phyloP scores from a whole-genome alignment of 2,329 filamentous ascomycete genomes.

The Botrytis byssoidea region DNA sequence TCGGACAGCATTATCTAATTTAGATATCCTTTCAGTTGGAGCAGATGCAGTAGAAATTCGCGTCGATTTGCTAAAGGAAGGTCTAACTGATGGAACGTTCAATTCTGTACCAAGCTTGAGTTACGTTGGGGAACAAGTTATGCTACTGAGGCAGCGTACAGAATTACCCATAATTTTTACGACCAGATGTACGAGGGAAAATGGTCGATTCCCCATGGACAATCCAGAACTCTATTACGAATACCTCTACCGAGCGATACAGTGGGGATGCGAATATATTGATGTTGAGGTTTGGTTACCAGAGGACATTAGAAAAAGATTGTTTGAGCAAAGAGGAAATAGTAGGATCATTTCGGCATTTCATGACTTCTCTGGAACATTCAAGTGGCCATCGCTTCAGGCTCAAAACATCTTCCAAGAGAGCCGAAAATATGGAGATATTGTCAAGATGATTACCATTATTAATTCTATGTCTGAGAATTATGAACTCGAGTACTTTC shows the following conservation, averaged over 20 bases:
- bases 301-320: slow-evolving; percentile 65
- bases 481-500: slow-evolving; percentile 87
- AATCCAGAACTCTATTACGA: slow-evolving; percentile 71
- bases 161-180: slow-evolving; percentile 91
- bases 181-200: slow-evolving; percentile 76
- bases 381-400: slow-evolving; percentile 76
- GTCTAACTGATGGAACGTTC: slow-evolving; percentile 59
- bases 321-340: slow-evolving; percentile 70
- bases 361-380: slow-evolving; percentile 81
- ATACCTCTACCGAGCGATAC: slow-evolving; percentile 79
- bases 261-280: slow-evolving; percentile 88
- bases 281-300: slow-evolving; percentile 88
- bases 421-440: slow-evolving; percentile 73
- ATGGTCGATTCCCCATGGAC: slow-evolving; percentile 82
- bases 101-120: slow-evolving; percentile 71
- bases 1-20: slow-evolving; percentile 74
- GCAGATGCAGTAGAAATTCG: slow-evolving; percentile 83
- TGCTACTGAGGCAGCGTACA: slow-evolving; percentile 78
- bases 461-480: slow-evolving; percentile 81
- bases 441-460: slow-evolving; percentile 88
- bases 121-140: slow-evolving; percentile 83
- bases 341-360: slow-evolving; percentile 90
- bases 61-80: slow-evolving; percentile 77
- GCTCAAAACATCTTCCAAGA: slow-evolving; percentile 70
- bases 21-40: slow-evolving; percentile 84